Conservation (phyloP, 257 asterid species). For the Ophiorrhiza pumila region DNA sequence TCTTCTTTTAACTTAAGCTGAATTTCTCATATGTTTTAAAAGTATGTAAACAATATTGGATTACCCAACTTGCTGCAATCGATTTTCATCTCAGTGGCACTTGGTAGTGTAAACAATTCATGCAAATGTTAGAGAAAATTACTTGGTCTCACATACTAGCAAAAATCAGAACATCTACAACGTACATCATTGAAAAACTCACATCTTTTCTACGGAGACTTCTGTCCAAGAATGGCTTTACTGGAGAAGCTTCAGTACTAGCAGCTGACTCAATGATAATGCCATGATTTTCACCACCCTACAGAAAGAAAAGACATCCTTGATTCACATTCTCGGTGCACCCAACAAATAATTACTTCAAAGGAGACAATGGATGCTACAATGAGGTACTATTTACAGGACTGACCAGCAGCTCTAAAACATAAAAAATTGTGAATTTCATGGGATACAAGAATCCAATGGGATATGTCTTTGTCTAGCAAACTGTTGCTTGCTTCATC, state of each 20-base stretch:
- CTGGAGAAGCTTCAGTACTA: slow-evolving; percentile 38
- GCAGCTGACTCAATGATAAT: slow-evolving; percentile 35
- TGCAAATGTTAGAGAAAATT: not conserved
- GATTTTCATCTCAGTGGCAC: not conserved
- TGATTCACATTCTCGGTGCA: slow-evolving; percentile 4
- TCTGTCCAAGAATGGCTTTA: slow-evolving; percentile 38
- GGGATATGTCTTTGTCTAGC: not conserved
- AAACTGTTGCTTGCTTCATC: not conserved
- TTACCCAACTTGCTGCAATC: not conserved
- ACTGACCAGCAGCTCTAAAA: not conserved
- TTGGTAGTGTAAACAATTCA: not conserved
- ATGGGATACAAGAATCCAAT: not conserved
- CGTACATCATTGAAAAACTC: slow-evolving; percentile 29
- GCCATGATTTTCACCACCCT: slow-evolving; percentile 56
- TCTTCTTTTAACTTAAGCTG: too few species aligned
- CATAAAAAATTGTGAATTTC: not conserved
- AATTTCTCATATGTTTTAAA: not conserved
- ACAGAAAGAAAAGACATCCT: slow-evolving; percentile 28
- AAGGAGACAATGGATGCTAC: not conserved
- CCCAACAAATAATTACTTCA: not conserved
- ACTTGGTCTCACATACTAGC: not conserved
- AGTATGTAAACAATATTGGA: not conserved
- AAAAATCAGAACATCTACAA: not conserved
- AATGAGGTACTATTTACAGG: not conserved
- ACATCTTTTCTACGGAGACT: slow-evolving; percentile 46